A percentile compares a stretch with the other conserved stretches of the same genome.
Evolutionary conservation across 257 asterid species (phyloP).

Genomic region (Fraxinus americana): DNA sequence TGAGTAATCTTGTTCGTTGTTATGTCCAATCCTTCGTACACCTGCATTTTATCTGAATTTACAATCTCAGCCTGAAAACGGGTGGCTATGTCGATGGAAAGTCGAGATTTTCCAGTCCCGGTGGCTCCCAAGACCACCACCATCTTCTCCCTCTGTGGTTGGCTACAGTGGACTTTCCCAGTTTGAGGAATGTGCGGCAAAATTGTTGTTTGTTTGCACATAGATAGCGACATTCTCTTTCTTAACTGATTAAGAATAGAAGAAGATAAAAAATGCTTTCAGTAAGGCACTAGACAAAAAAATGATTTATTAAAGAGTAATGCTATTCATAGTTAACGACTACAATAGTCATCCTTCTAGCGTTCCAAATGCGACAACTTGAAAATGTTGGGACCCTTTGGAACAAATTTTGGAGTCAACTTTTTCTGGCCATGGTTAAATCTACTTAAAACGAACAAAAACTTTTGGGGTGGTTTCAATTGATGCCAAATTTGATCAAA

Average conservation of each 20-base stretch:
- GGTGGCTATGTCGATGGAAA: slow-evolving; percentile 78
- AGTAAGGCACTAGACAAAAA: no score
- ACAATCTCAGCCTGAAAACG: slow-evolving; percentile 69
- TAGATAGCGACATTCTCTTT: slow-evolving; percentile 34
- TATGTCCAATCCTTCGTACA: slow-evolving; percentile 71
- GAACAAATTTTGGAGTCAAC: not conserved
- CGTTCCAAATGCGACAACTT: not conserved
- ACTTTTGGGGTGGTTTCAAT: not conserved
- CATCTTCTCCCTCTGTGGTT: slow-evolving; percentile 56
- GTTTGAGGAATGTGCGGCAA: slow-evolving; percentile 30
- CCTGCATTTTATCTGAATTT: slow-evolving; percentile 89
- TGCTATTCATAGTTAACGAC: no score
- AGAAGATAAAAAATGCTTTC: not conserved
- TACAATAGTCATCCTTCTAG: no score
- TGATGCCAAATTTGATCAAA: not conserved
- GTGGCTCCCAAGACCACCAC: slow-evolving; percentile 88
- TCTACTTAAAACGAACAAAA: not conserved
- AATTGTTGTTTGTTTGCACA: slow-evolving; percentile 41
- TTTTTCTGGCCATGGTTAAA: not conserved
- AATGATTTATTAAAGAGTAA: no score
- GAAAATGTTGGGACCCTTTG: not conserved
- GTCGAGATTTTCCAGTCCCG: slow-evolving; percentile 87
- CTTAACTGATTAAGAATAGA: not conserved
- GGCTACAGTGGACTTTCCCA: slow-evolving; percentile 30
- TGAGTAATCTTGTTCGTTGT: slow-evolving; percentile 80